Conservation (phyloP, 1,139 yeast species). For the Candida sanyaensis region DNA sequence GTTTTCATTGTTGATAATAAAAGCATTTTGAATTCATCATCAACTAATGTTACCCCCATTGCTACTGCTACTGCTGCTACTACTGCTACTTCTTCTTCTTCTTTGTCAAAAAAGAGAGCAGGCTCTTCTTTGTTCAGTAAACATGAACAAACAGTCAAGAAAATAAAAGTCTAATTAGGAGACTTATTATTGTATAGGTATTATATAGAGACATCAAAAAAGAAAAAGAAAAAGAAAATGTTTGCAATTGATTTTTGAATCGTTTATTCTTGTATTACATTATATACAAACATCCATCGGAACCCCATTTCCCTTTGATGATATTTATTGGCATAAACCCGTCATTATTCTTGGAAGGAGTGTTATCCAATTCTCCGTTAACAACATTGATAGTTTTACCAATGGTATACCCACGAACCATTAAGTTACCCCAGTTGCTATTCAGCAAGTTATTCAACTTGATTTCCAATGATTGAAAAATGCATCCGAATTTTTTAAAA, state of each 20-base stretch:
- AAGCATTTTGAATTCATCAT: not conserved
- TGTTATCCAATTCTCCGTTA: slow-evolving; percentile 17
- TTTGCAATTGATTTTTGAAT: not conserved
- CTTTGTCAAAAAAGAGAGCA: slow-evolving; percentile 3
- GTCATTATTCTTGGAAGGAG: slow-evolving; percentile 41
- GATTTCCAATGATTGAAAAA: slow-evolving; percentile 53
- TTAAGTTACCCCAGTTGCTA: slow-evolving; percentile 49
- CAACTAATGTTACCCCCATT: not conserved
- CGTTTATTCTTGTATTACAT: slow-evolving; percentile 4
- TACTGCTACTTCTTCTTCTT: not conserved
- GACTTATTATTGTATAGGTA: slow-evolving; percentile 5
- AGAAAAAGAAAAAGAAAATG: not conserved
- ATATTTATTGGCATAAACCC: slow-evolving; percentile 62
- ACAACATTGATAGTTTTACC: slow-evolving; percentile 45
- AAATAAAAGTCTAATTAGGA: slow-evolving; percentile 12
- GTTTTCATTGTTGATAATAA: slow-evolving; percentile 21
- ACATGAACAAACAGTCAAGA: slow-evolving; percentile 3
- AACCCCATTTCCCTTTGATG: slow-evolving; percentile 62
- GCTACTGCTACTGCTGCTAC: not conserved
- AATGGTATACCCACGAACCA: slow-evolving; percentile 65
- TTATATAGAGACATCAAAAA: slow-evolving; percentile 1
- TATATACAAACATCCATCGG: slow-evolving; percentile 71
- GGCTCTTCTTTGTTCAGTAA: slow-evolving; percentile 17
- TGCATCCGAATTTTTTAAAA: slow-evolving; percentile 41
- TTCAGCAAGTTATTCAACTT: slow-evolving; percentile 36